Conservation (phyloP, 768 basidiomycete genomes). For the Leucosporidium creatinivorum region DNA sequence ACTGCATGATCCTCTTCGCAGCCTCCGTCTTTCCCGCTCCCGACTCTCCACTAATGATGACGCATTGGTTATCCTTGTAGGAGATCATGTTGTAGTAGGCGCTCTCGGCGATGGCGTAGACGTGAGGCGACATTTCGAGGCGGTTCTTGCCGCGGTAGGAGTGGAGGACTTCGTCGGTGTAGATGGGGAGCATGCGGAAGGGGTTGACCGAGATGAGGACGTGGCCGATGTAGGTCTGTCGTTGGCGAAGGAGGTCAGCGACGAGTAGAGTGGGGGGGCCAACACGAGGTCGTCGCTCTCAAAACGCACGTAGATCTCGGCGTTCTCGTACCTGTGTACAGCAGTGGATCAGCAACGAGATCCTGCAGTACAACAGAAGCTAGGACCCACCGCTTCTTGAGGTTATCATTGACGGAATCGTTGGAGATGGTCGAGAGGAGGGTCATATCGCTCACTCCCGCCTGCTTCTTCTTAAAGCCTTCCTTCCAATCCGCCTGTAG, state of each 20-base stretch:
- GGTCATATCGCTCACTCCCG: constrained; percentile 98
- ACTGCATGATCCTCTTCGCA: constrained; percentile 99
- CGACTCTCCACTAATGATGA: constrained; percentile 98
- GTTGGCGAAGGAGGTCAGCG: not conserved
- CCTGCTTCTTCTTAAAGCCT: constrained; percentile 98
- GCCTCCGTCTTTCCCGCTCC: constrained; percentile 99
- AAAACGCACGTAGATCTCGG: constrained; percentile 72
- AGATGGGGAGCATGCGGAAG: constrained; percentile 85
- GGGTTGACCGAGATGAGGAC: constrained; percentile 99
- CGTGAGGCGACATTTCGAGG: constrained; percentile 95
- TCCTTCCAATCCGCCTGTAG: constrained; percentile 98
- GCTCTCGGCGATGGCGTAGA: constrained; percentile 92
- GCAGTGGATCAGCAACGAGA: not conserved
- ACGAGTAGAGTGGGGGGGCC: not conserved
- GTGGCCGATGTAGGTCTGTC: constrained; percentile 85
- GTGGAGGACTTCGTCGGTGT: constrained; percentile 77
- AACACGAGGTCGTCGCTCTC: not conserved
- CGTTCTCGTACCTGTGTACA: constrained; percentile 53
- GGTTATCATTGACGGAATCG: constrained; percentile 93
- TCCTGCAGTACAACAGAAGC: too few relatives aligned
- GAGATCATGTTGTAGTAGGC: constrained; percentile 99
- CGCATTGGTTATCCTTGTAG: constrained; percentile 98
- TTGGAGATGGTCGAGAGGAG: constrained; percentile 92
- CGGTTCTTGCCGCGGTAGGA: constrained; percentile 94
- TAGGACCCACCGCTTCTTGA: constrained; percentile 72